Base-by-base conservation (phyloP, 768 basidiomycete species). In the Boletus eberwhitei region DNA sequence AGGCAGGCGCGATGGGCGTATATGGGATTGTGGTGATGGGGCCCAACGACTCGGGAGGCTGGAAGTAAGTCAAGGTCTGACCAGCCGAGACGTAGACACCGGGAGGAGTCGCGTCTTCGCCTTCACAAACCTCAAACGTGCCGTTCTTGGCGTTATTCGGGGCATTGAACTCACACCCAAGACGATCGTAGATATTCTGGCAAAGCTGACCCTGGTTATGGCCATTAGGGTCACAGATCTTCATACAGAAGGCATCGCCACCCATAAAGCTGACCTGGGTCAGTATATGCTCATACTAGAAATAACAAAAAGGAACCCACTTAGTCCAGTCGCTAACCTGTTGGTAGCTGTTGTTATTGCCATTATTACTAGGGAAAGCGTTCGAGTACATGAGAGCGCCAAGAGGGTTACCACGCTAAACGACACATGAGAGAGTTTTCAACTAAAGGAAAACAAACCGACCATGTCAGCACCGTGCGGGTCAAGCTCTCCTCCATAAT, bases 401-500 rank as follows among this genome's bases (percentile, higher is more conserved):
- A 34, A 89, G 74, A 5, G 88, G 87, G 74, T 91, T 93, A n/a
- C 90, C 91, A 57, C 86, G 82, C 81, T 86, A 61, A 22, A 46
- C 31, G 37, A 26, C 6, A 12, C 19, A n/a, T 64, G 12, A 64
- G 42, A 54, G 41, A 21, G 56, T 55, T 24, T 42, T 34, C 56
- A 38, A 39, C 34, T 45, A 6, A 35, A 66, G 50, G 14, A 8
- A 16, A 48, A n/a, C 19, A 12, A 14, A 71, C 74, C 4, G 39
- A 80, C 79, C 44, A 72, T 54, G 67, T 90, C 88, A 54, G 86
- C 86, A 54, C 88, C 88, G 55, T 86, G 84, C 7, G 87, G 81
- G 67, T 90, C 86, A 52, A 90, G 77, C 66, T 92, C 90, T 59
- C 90, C 90, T 59, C 91, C 90, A 40, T 64, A 79, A 61, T 93